These are phyloP conservation scores for Fusarium coffeatum DNA, from an alignment of 2,329 filamentous ascomycete species.

Conservation along the genomic window DNA sequence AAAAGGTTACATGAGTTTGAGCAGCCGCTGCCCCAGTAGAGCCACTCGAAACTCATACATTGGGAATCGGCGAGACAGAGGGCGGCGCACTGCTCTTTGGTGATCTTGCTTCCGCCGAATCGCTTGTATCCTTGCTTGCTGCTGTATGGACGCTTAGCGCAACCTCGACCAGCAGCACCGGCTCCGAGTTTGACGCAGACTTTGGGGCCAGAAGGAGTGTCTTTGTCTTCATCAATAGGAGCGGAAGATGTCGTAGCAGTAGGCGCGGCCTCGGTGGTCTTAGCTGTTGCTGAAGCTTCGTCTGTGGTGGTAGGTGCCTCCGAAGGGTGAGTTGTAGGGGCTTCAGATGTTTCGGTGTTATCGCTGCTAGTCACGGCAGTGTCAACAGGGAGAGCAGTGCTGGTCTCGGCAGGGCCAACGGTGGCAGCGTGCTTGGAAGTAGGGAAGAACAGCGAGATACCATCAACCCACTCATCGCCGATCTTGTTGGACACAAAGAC, in stretches of 20 bases:
- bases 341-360: not conserved
- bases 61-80: constrained; percentile 31
- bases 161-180: constrained; percentile 27
- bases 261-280: not conserved
- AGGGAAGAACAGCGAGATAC: constrained; percentile 35
- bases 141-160: constrained; percentile 34
- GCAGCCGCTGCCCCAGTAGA: constrained; percentile 23
- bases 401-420: constrained; percentile 9
- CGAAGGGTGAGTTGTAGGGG: not conserved
- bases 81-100: constrained; percentile 33
- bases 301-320: not conserved
- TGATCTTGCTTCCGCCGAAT: constrained; percentile 24
- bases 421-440: constrained; percentile 20
- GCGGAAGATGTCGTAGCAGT: not conserved
- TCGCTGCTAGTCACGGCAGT: not conserved
- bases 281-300: not conserved
- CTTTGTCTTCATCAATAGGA: not conserved
- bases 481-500: constrained; percentile 42
- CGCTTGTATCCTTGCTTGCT: constrained; percentile 33
- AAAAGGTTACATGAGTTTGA: constrained; percentile 33
- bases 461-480: constrained; percentile 30
- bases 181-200: constrained; percentile 30
- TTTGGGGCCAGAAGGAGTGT: constrained; percentile 8
- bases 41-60: constrained; percentile 40
- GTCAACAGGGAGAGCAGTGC: constrained; percentile 6